Evolutionary conservation across 78 protist genomes (phyloP).

Genomic region (Tieghemostelium lacteum): DNA sequence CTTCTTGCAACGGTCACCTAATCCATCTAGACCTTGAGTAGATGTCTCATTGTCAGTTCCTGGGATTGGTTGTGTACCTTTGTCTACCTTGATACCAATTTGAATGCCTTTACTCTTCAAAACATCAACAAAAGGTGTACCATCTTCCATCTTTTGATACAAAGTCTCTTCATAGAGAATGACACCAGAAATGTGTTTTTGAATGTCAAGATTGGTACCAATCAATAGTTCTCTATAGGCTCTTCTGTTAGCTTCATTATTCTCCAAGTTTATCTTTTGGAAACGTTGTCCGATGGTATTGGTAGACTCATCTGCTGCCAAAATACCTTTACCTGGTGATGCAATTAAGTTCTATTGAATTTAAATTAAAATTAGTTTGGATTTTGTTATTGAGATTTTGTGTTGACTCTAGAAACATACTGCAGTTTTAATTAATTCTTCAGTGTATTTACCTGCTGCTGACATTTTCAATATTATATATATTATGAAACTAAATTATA

Average conservation of each 20-base stretch:
- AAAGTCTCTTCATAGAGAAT: slow-evolving; percentile 96
- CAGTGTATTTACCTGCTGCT: background rate
- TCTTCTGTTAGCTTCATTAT: slow-evolving; percentile 93
- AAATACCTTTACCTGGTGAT: slow-evolving; percentile 95
- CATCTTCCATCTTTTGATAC: slow-evolving; percentile 88
- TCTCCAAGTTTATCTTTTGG: slow-evolving; percentile 89
- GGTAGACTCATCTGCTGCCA: slow-evolving; percentile 95
- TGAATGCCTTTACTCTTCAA: slow-evolving; percentile 82
- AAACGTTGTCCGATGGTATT: slow-evolving; percentile 96
- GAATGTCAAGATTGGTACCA: slow-evolving; percentile 21
- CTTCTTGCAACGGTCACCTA: slow-evolving; percentile 85
- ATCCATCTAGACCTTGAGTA: slow-evolving; percentile 95
- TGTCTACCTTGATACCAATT: slow-evolving; percentile 96
- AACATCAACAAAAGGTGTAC: slow-evolving; percentile 86
- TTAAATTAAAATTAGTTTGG: background rate
- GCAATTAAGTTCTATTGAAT: slow-evolving; percentile 61
- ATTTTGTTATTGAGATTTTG: background rate
- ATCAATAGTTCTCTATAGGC: slow-evolving; percentile 93
- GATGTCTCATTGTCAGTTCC: slow-evolving; percentile 88
- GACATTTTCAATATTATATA: background rate
- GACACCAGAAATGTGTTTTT: slow-evolving; percentile 91
- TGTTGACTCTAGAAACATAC: background rate
- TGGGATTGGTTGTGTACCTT: slow-evolving; percentile 66
- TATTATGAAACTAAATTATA: too few species aligned
- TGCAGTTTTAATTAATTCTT: slow-evolving; percentile 65